Evolutionary conservation across 352 stramenopile species (phyloP), one percentile per base, ranked within the genome.

Genomic region (Globisporangium ultimum): DNA sequence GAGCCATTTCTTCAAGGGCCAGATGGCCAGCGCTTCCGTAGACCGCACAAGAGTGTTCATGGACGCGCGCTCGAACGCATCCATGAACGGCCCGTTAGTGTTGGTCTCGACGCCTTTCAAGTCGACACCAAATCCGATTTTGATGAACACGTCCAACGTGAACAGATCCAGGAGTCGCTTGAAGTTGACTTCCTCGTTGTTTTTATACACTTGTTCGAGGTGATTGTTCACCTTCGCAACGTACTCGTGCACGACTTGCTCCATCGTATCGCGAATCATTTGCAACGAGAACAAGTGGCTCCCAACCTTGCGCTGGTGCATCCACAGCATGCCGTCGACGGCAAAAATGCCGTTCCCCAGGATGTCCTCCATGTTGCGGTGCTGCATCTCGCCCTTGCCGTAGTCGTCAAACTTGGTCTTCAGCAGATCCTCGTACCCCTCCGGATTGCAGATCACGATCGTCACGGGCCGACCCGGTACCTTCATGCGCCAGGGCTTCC

Each of bases 241-340:
- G 50, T 75, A 48, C 21, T 58, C 20, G 0, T 41, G 32, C 40
- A 82, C 60, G 13, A 46, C 24, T 15, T 59, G 28, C 13, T 68
- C 61, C 70, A 82, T 82, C 18, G 43, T 64, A 2, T 74, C 70
- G 28, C 63, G 61, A 55, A 79, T 58, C 40, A 58, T 58, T n/a
- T 70, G 65, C 15, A 72, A 61, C 32, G 73, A 85, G 36, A 93
- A 91, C n/a, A 97, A 85, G 53, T 94, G 81, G 49, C 76, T 93
- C 63, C 80, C 81, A 6, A 63, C 81, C 64, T 90, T 89, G 57
- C 80, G 76, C 58, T 92, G 82, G 48, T 78, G 60, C 1, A 62
- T 48, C 82, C 82, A 92, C 2, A 36, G 38, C 24, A 46, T 48
- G 10, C 76, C 76, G 48, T 89, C 76, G 12, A 61, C 63, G 0